phyloP scores from a whole-genome alignment of 345 rosid species.

The Citrus sp. region DNA sequence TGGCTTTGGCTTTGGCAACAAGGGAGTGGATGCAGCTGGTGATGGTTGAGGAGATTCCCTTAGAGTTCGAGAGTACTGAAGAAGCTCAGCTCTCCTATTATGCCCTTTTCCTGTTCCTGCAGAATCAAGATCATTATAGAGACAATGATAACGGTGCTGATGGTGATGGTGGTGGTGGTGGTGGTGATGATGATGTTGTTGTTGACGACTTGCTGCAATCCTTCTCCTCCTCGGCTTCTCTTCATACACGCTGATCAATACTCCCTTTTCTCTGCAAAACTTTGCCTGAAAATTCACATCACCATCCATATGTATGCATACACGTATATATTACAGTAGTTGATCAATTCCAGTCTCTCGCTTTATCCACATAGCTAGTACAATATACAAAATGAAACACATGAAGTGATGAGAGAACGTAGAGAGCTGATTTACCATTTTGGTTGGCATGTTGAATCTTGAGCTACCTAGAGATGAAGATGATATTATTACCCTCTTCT shows the following conservation, averaged over 20 bases:
- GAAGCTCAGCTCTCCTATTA: slow-evolving; percentile 49
- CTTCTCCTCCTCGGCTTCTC: slow-evolving; percentile 36
- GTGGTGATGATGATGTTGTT: not conserved
- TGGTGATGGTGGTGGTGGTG: not conserved
- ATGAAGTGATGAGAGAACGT: not conserved
- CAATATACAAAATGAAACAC: not conserved
- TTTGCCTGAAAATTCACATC: slow-evolving; percentile 33
- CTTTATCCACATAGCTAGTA: not conserved
- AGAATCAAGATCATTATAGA: not conserved
- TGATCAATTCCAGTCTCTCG: not conserved
- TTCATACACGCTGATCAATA: slow-evolving; percentile 32
- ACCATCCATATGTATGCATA: not conserved
- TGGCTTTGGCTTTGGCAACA: slow-evolving; percentile 13
- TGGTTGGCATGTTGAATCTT: slow-evolving; percentile 16
- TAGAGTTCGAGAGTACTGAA: slow-evolving; percentile 34
- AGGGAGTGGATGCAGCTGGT: slow-evolving; percentile 5
- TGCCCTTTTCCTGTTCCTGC: slow-evolving; percentile 28
- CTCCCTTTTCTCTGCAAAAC: slow-evolving; percentile 27
- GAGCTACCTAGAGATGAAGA: not conserved
- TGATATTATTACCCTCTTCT: not conserved
- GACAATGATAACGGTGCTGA: slow-evolving; percentile 10
- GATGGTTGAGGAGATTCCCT: slow-evolving; percentile 29
- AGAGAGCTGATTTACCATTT: slow-evolving; percentile 20
- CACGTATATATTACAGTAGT: not conserved
- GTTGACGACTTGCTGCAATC: slow-evolving; percentile 3